A percentile compares a stretch with the other conserved stretches of the same genome.
Evolutionary conservation across 2,329 filamentous ascomycete species (phyloP).

Genomic region (Trichoderma atroviride): DNA sequence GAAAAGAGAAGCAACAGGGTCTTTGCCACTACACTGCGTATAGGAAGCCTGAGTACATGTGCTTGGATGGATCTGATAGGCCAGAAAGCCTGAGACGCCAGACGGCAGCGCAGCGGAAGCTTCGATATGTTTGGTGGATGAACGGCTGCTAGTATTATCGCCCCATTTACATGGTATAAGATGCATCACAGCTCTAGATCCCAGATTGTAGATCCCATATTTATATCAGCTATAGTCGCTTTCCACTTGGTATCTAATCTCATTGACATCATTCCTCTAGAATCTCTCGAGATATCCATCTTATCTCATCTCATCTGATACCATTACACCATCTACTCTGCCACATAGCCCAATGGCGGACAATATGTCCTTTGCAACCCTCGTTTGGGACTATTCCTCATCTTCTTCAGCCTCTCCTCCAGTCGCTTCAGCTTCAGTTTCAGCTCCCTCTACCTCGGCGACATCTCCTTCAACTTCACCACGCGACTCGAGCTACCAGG

Average conservation of each 20-base stretch:
- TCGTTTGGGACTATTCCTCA: slow-evolving; percentile 25
- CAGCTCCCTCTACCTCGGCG: slow-evolving; percentile 11
- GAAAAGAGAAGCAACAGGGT: too few species aligned
- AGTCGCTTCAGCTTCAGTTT: slow-evolving; percentile 13
- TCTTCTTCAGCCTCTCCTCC: slow-evolving; percentile 13
- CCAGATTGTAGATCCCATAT: neutral
- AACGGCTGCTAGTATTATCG: neutral
- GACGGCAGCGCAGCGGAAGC: slow-evolving; percentile 3
- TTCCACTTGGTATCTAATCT: neutral
- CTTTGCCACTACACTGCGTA: neutral
- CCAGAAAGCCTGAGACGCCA: neutral
- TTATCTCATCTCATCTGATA: neutral
- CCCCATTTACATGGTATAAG: slow-evolving; percentile 8
- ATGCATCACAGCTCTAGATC: slow-evolving; percentile 15
- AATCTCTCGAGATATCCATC: neutral
- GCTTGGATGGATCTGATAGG: neutral
- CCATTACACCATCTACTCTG: neutral
- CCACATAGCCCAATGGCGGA: neutral
- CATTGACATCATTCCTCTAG: neutral
- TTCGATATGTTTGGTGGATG: neutral
- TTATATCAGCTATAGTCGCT: slow-evolving; percentile 5
- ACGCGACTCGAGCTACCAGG: slow-evolving; percentile 8
- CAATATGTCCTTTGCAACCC: slow-evolving; percentile 25
- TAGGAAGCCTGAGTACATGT: neutral
- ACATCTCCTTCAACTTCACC: slow-evolving; percentile 19